Conservation (phyloP, 108 stramenopile genomes). For the Chaetoceros tenuissimus region DNA sequence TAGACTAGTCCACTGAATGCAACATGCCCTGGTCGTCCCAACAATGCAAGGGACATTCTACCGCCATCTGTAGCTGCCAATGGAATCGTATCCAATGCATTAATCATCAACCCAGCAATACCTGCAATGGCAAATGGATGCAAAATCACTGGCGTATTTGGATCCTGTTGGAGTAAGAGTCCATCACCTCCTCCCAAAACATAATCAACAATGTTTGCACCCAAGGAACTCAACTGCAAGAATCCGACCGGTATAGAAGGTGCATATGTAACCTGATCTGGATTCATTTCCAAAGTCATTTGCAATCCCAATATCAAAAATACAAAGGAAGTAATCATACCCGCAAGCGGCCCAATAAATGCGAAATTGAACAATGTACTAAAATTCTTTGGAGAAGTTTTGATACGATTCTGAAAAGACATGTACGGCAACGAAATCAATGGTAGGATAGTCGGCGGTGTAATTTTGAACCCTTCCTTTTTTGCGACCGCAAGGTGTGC, state of each 20-base stretch:
- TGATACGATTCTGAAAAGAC: conserved; percentile 45
- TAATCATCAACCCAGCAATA: conserved; percentile 54
- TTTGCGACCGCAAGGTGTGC: conserved; percentile 42
- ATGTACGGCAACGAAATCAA: conserved; percentile 34
- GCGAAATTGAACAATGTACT: conserved; percentile 67
- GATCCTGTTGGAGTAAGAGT: conserved; percentile 42
- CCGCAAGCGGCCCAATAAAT: conserved; percentile 52
- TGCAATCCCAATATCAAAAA: conserved; percentile 48
- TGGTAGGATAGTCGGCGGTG: conserved; percentile 31
- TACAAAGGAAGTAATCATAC: conserved; percentile 37
- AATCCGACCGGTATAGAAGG: conserved; percentile 55
- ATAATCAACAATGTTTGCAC: conserved; percentile 49
- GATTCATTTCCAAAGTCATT: conserved; percentile 31
- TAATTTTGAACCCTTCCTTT: conserved; percentile 26
- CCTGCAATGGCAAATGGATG: conserved; percentile 79
- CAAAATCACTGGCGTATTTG: conserved; percentile 38
- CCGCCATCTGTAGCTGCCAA: conserved; percentile 73
- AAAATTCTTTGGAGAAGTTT: conserved; percentile 46
- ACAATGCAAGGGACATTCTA: conserved; percentile 44
- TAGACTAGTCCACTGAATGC: conserved; percentile 38
- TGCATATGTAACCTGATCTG: conserved; percentile 23
- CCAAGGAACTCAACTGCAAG: conserved; percentile 49
- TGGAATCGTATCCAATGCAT: conserved; percentile 64
- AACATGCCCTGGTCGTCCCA: conserved; percentile 54
- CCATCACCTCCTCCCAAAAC: conserved; percentile 36